These are phyloP conservation scores for Endothia cerciana DNA, from an alignment of 2,329 filamentous ascomycete species.

Conservation along the genomic window DNA sequence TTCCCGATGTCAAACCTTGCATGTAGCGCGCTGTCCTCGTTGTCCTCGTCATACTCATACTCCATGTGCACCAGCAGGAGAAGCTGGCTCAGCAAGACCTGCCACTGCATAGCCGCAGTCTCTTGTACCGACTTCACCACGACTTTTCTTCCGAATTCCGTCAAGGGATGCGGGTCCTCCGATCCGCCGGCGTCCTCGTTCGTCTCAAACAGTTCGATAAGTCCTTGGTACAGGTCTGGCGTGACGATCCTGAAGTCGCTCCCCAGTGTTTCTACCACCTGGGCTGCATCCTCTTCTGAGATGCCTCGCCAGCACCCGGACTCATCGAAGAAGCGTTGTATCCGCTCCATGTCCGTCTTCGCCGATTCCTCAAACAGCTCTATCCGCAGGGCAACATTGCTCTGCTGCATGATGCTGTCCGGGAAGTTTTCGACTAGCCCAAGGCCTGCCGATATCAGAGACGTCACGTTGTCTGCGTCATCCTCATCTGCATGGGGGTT, in stretches of 20 bases:
- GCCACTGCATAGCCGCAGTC: slow-evolving; percentile 71
- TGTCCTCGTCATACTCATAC: slow-evolving; percentile 68
- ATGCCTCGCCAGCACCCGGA: slow-evolving; percentile 79
- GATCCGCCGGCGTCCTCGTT: slow-evolving; percentile 50
- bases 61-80: slow-evolving; percentile 86
- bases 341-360: slow-evolving; percentile 71
- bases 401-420: slow-evolving; percentile 69
- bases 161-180: slow-evolving; percentile 59
- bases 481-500: slow-evolving; percentile 49
- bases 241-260: slow-evolving; percentile 64
- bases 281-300: slow-evolving; percentile 77
- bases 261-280: slow-evolving; percentile 71
- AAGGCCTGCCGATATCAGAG: slow-evolving; percentile 70
- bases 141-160: slow-evolving; percentile 76
- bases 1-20: slow-evolving; percentile 66
- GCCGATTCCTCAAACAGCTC: slow-evolving; percentile 77
- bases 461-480: slow-evolving; percentile 41
- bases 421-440: slow-evolving; percentile 73
- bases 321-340: slow-evolving; percentile 78
- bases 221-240: slow-evolving; percentile 56
- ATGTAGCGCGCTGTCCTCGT: slow-evolving; percentile 68
- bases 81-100: slow-evolving; percentile 79
- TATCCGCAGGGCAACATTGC: slow-evolving; percentile 67
- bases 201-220: slow-evolving; percentile 52
- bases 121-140: slow-evolving; percentile 80